Evolutionary conservation across 441 rosid genomes (phyloP), one percentile per base, ranked within the genome.

Genomic region (Gossypium trilobum): DNA sequence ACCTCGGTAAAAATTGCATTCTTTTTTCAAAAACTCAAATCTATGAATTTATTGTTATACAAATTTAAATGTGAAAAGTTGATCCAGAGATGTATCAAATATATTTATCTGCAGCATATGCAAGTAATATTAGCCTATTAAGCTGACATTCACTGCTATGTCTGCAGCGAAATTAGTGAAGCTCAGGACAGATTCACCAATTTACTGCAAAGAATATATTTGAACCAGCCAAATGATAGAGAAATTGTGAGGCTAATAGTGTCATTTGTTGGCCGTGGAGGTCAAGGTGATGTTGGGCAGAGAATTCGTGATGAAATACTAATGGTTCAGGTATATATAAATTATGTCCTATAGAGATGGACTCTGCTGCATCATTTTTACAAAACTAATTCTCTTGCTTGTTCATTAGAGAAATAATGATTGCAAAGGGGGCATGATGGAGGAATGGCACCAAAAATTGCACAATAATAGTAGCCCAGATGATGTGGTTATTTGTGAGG

Each of bases 391-490:
- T 73, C 63, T 58, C 36, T 46, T 75, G 33, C 77, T 6, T 61
- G 63, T 57, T 59, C 25, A 52, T 58, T 78, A 89, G 91, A 89
- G 91, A 79, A 89, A 89, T 63, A 86, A 85, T 70, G 83, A 78
- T 66, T 87, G 90, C 85, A 86, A 85, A 80, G 73, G 82, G 64
- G 91, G 89, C 67, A 87, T 87, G 91, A 89, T 89, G 89, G 93
- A 89, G 83, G 93, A 89, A 72, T 86, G 91, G 94, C 91, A 89
- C 82, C 91, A 89, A 80, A 87, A 89, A 85, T 70, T 89, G 83
- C 91, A 89, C 74, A 89, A 89, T 62, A 87, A 87, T 73, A 86
- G 84, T 71, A 87, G 90, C 76, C 82, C 90, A 50, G 94, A 86
- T 86, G 94, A 87, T 77, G 84, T 89, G 51, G 80, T 86, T 57